Evolutionary conservation across 176 grass and related monocot genomes (phyloP).

Genomic region (Juncus inflexus): DNA sequence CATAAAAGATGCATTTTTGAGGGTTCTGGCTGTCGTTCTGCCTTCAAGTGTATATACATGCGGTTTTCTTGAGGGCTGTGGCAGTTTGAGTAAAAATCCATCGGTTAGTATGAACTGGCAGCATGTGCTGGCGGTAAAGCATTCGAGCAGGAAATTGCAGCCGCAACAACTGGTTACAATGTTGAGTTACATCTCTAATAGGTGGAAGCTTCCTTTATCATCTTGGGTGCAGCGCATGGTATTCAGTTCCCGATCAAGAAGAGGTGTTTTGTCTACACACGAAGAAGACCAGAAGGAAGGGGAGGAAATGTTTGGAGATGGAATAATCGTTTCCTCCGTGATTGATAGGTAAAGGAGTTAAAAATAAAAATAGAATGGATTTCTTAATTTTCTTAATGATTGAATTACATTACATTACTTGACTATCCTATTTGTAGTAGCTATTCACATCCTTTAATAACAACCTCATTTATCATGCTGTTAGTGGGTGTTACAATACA

Average conservation of each 20-base stretch:
- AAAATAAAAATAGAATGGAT: too few species aligned
- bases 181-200: constrained; percentile 88
- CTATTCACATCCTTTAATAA: too few species aligned
- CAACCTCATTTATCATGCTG: too few species aligned
- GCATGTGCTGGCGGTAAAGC: constrained; percentile 67
- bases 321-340: constrained; percentile 38
- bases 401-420: too few species aligned
- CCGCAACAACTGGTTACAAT: constrained; percentile 93
- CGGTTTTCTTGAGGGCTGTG: constrained; percentile 54
- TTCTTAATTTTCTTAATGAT: too few species aligned
- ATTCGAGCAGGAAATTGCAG: constrained; percentile 74
- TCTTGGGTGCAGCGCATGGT: constrained; percentile 82
- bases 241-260: constrained; percentile 77
- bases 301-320: constrained; percentile 40
- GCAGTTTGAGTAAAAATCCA: constrained; percentile 35
- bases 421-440: too few species aligned
- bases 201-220: constrained; percentile 82
- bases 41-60: constrained; percentile 67
- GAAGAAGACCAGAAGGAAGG: constrained; percentile 57
- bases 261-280: constrained; percentile 55
- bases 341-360: constrained; percentile 27
- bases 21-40: constrained; percentile 56
- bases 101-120: constrained; percentile 59
- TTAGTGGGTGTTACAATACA: too few species aligned
- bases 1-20: constrained; percentile 69